Evolutionary conservation across 1,284 basidiomycete genomes (phyloP), one percentile per base, ranked within the genome.

Genomic region (Ustilago loliicola): DNA sequence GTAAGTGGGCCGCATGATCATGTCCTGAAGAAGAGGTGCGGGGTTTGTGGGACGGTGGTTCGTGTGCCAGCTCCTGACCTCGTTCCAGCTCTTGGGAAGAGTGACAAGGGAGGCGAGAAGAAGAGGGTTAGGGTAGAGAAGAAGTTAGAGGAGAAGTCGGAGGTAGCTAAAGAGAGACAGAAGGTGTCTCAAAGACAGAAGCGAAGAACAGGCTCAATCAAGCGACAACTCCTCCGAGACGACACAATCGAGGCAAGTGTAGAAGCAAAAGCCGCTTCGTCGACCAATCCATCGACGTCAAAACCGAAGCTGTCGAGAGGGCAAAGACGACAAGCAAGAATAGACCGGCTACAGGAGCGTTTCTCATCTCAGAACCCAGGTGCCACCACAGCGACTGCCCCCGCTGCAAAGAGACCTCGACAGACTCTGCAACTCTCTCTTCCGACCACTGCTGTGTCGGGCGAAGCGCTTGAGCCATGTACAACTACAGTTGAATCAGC

Each of bases 1-100:
- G 55, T 29, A 4, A 72, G 65, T 30, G 74, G 69, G 2, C 74
- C 74, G 15, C 74, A 77, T 58, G 66, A 48, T 13, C 74, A 77
- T 51, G 55, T 77, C 15, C 7, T 72, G 32, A 65, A 68, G 47
- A 40, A 38, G 42, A 68, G 25, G 23, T 77, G 74, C 47, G 27
- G 7, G 2, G 62, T 68, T 23, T 77, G 74, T 30, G 66, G 62
- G 7, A 32, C 34, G 15, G 47, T 52, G 6, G 19, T 27, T 8
- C 64, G 74, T n/a, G 27, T 67, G 9, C 66, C 74, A 13, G 74
- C 74, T 29, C 74, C 74, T 1, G 23, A 72, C 50, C 60, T 66
- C 11, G 56, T 72, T 34, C 63, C 60, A 8, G 25, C n/a, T n/a
- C n/a, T n/a, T n/a, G n/a, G n/a, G n/a, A n/a, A 29, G 19, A 21